Conservation (phyloP, 2,329 filamentous ascomycete species). For the Stagonosporopsis tanaceti region DNA sequence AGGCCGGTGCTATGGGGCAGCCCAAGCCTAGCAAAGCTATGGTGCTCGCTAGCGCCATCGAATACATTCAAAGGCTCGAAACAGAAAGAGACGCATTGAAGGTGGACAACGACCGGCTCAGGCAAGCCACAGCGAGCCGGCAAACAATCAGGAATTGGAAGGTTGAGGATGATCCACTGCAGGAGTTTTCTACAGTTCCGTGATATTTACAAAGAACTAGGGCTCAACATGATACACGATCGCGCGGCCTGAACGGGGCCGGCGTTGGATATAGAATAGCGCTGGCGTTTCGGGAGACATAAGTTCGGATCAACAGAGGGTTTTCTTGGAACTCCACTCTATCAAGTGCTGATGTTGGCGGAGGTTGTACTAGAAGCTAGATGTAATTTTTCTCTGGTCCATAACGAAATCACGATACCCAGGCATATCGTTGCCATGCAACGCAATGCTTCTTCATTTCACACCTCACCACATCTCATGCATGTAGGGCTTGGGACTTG, state of each 20-base stretch:
- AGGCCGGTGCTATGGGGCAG: conserved; percentile 34
- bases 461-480: neutral
- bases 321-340: conserved; percentile 14
- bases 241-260: neutral
- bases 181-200: conserved; percentile 21
- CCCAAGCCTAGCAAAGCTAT: conserved; percentile 47
- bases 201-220: neutral
- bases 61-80: conserved; percentile 44
- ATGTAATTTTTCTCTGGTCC: neutral
- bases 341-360: conserved; percentile 20
- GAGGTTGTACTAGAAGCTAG: conserved; percentile 7
- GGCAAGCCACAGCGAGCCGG: conserved; percentile 16
- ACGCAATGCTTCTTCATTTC: conserved; percentile 1
- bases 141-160: conserved; percentile 17
- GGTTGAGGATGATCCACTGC: conserved; percentile 14
- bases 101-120: conserved; percentile 39
- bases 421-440: conserved; percentile 14
- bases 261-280: neutral
- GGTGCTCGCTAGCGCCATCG: conserved; percentile 43
- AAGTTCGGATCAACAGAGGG: neutral
- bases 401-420: conserved; percentile 20
- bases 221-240: neutral
- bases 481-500: too few relatives aligned
- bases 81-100: conserved; percentile 37
- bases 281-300: conserved; percentile 1